These are phyloP conservation scores for Saccharomyces kudriavzevii DNA, from an alignment of 805 yeast species.

Conservation along the genomic window DNA sequence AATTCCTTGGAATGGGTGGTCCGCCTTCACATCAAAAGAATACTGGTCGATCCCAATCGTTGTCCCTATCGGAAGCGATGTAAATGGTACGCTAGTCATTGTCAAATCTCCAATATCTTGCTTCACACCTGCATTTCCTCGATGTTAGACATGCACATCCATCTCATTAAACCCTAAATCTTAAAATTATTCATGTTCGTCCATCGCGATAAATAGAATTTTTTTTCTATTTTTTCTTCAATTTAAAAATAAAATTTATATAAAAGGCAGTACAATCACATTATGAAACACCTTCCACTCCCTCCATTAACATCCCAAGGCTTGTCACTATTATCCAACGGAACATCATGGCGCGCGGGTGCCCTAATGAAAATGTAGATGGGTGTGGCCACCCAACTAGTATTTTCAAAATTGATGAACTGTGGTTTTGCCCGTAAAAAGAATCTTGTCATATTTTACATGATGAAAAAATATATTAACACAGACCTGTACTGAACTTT, in stretches of 20 bases:
- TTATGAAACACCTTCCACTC: too few species aligned
- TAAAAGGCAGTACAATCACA: not conserved
- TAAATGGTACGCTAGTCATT: constrained; percentile 5
- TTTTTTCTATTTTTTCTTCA: not conserved
- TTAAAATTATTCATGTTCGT: not conserved
- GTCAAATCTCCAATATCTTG: not conserved
- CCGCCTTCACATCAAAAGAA: constrained; percentile 18
- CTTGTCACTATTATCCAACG: too few species aligned
- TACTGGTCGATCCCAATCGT: constrained; percentile 22
- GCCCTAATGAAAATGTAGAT: not conserved
- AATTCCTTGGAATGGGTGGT: constrained; percentile 22
- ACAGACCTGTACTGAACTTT: constrained; percentile 35
- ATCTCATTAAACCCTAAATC: not conserved
- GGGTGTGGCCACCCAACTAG: not conserved
- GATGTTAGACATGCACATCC: not conserved
- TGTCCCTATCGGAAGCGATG: constrained; percentile 9
- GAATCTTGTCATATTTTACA: constrained; percentile 4
- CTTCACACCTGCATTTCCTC: not conserved
- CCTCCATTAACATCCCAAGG: too few species aligned
- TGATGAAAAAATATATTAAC: constrained; percentile 31
- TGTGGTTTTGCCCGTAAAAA: not conserved
- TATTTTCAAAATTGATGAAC: not conserved
- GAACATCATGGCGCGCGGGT: too few species aligned
- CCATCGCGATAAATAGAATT: not conserved
- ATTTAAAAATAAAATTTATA: not conserved